Base-by-base conservation (phyloP, 345 rosid genomes). In the Euphorbia pulcherrima region DNA sequence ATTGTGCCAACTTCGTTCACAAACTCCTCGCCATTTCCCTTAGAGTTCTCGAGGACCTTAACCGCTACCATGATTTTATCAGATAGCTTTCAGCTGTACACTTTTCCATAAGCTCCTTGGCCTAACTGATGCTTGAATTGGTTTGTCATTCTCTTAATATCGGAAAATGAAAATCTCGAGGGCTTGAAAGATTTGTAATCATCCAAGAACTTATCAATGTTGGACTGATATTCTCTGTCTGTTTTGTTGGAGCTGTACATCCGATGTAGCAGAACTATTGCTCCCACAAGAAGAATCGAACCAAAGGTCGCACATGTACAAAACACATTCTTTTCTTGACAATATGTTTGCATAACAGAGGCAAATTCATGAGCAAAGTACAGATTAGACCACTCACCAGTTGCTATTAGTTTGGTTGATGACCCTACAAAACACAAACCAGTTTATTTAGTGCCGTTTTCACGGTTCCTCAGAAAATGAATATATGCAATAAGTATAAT, bases 101-200 rank as follows among this genome's bases (percentile, higher is more conserved):
- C 69, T 21, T 30, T 53, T 33, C 69, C 69, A 66, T 66, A 66
- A 35, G 69, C 69, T 33, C 69, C 69, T 53, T 33, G 8, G 50
- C 69, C 69, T 20, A 66, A 66, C 53, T 66, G 48, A 9, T 66
- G 60, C 24, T 23, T 6, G 60, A 66, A 66, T 21, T 33, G 30
- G 40, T 53, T 66, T 20, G 68, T 51, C 46, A 65, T 51, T 58
- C 68, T 65, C 46, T 65, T 65, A 27, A 65, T 29, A 51, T 51
- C 60, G 53, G 60, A 20, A 35, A 33, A 52, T 4, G 69, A 66
- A 40, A 33, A 66, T 35, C 69, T 66, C 8, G 60, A 13, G 8
- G 69, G 69, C 16, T 66, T 66, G 48, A 66, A 39, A 12, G 51
- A 27, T 66, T 40, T 66, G 30, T 66, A 66, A 66, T 66, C 60